Base-by-base conservation (phyloP, 2,329 filamentous ascomycete species). In the Domatiomyces catenatus region DNA sequence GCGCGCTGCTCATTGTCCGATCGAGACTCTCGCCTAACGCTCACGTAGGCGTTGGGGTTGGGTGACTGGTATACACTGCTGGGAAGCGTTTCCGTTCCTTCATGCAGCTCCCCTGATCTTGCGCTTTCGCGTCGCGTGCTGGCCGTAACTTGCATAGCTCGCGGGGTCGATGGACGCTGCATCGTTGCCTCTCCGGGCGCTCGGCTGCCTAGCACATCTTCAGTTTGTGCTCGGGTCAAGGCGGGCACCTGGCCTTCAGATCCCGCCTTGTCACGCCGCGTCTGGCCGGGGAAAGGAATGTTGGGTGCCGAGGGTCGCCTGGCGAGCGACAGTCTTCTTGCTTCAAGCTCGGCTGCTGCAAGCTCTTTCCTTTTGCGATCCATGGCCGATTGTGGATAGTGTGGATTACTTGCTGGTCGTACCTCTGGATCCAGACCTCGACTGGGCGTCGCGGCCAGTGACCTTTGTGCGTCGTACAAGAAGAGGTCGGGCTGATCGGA, bases 151-250 rank as follows among this genome's bases (percentile, higher is more conserved):
- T 84, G 79, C 88, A 95, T 94, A 1, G 88, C 88, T 68, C 86
- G 82, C 26, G 90, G 89, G 0, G 89, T 95, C 1, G 88, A 86
- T 12, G 90, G 88, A n/a, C 94, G 75, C 0, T 88, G 89, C 48
- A 90, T 75, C 15, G 42, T n/a, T 5, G 77, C 74, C 1, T 63
- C 54, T 63, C 65, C 5, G 60, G 62, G 32, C 18, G 56, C 60
- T 10, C 61, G 59, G 42, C 63, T 61, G n/a, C 61, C 68, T 1
- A 71, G 69, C 48, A 65, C 71, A 45, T 77, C 71, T 8, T 70
- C 63, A 15, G 67, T 63, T 22, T 70, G 63, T 4, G 63, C 66
- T 39, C 66, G 61, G 17, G 65, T 63, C 5, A 69, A 59, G 42
- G 60, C 58, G 1, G 53, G 50, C 17, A 52, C 47, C 24, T 54